Evolutionary conservation across 345 rosid species (phyloP).

Genomic region (Gynandropsis gynandra): DNA sequence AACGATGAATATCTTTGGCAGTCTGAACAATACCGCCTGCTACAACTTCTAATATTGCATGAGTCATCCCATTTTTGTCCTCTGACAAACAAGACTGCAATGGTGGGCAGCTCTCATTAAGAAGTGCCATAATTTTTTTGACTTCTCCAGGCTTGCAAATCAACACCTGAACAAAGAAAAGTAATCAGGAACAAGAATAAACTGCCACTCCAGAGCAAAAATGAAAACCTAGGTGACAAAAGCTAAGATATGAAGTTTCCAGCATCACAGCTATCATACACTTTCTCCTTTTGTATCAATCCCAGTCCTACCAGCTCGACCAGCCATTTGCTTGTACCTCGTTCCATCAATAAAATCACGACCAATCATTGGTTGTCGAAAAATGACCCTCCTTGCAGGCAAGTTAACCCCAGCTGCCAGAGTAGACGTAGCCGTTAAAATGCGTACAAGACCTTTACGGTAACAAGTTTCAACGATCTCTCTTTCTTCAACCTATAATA

Average conservation of each 20-base stretch:
- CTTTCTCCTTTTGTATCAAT: constrained; percentile 98
- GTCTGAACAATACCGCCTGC: constrained; percentile 98
- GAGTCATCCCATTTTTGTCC: constrained; percentile 98
- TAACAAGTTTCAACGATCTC: constrained; percentile 89
- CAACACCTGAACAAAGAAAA: constrained; percentile 50
- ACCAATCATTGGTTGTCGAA: constrained; percentile 95
- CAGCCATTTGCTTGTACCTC: constrained; percentile 98
- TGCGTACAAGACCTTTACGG: constrained; percentile 79
- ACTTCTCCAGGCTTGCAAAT: constrained; percentile 83
- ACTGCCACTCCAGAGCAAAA: constrained; percentile 6
- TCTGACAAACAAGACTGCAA: constrained; percentile 93
- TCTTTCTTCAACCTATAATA: constrained; percentile 87
- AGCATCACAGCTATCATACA: constrained; percentile 39
- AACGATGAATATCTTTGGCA: constrained; percentile 83
- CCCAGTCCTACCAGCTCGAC: constrained; percentile 99
- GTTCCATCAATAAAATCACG: constrained; percentile 95
- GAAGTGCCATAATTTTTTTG: constrained; percentile 70
- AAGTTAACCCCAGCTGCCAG: constrained; percentile 97
- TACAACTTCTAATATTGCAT: constrained; percentile 97
- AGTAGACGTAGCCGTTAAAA: constrained; percentile 96
- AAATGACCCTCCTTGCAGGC: constrained; percentile 97
- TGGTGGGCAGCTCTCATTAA: constrained; percentile 77
- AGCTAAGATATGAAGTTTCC: constrained; percentile 10
- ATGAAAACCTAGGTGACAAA: constrained; percentile 14
- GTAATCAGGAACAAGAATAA: neutral